Base-by-base conservation (phyloP, 148 eudicot species). In the Salicornia ramosissima region DNA sequence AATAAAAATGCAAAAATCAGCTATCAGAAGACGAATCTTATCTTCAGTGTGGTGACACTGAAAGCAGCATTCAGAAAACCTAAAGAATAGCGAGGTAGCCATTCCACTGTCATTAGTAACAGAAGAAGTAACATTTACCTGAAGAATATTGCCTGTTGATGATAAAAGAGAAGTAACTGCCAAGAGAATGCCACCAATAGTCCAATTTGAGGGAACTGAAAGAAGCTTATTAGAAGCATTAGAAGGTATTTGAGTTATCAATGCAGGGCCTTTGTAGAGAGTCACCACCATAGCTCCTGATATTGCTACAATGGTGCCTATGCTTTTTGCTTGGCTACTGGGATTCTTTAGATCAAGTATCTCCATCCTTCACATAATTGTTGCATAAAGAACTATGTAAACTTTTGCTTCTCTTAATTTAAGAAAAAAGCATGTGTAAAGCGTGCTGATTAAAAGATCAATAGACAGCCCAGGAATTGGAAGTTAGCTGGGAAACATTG, bases 241-340 rank as follows among this genome's bases (percentile, higher is more conserved):
- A 24, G 64, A 29, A 67, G 75, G 52, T 52, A 45, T 47, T 24
- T 67, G 53, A 39, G 73, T 64, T 15, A 70, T 69, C 57, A 77
- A 66, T 53, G 80, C 11, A 6, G 83, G 87, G 56, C 92, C 87
- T 70, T 77, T 80, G 73, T 83, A 88, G 11, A 88, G 75, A 30
- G 81, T 83, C 63, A 79, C 77, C 43, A 83, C 73, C 53, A 81
- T 75, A 36, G 89, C 87, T 71, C 92, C 92, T 64, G 76, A 61
- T 73, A 88, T 79, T 3, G 86, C 85, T 40, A 86, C 36, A 16
- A 80, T 68, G 24, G 87, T 82, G 22, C 92, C 92, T 45, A 83
- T 2, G 36, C 70, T 34, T 77, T 87, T 85, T 11, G 86, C 92
- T 75, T 80, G 83, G 70, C 87, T 85, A 66, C 72, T 81, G 8